Percentiles rank a stretch among this genome's conserved stretches.
Conservation (phyloP, 169 alveolate species). For the Cryptosporidium baileyi region DNA sequence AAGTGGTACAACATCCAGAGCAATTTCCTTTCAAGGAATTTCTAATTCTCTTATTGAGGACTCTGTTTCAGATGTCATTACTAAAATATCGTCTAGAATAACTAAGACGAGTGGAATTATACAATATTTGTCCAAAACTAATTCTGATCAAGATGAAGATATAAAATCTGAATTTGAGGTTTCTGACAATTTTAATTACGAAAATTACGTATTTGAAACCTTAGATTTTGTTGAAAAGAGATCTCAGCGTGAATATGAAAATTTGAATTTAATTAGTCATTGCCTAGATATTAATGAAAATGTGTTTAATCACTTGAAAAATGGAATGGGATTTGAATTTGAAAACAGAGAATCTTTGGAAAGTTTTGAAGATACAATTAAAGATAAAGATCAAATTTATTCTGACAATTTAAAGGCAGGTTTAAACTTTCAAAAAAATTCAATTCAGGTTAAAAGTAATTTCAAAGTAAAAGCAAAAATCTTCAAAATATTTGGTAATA, state of each 20-base stretch:
- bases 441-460: neutral
- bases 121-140: neutral
- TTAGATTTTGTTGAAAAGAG: slow-evolving; percentile 1
- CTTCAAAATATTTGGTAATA: slow-evolving; percentile 26
- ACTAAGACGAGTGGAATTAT: slow-evolving; percentile 10
- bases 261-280: neutral
- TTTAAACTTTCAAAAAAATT: neutral
- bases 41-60: neutral
- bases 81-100: slow-evolving; percentile 33
- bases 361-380: neutral
- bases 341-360: slow-evolving; percentile 45
- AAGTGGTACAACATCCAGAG: slow-evolving; percentile 14
- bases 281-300: neutral
- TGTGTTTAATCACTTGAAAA: neutral
- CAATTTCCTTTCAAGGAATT: slow-evolving; percentile 2
- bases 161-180: neutral
- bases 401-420: neutral
- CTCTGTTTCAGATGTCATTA: slow-evolving; percentile 21
- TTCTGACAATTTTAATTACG: neutral
- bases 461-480: neutral
- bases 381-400: neutral
- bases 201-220: neutral
- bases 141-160: neutral
- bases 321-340: neutral
- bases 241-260: neutral